Conservation (phyloP, 2,329 filamentous ascomycete genomes). For the Talaromyces amestolkiae region DNA sequence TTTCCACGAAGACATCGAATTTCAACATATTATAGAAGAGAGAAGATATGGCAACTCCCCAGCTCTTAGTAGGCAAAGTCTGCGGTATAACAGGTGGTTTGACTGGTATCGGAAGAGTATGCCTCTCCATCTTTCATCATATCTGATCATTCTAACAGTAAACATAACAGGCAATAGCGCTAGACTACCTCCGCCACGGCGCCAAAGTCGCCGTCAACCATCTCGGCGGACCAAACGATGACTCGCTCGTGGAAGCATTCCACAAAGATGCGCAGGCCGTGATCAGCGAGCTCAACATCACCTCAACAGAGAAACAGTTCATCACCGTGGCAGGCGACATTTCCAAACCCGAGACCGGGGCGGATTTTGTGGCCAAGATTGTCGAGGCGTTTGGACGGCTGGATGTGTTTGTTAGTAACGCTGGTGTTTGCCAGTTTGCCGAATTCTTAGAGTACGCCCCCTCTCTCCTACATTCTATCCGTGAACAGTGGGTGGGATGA, state of each 20-base stretch:
- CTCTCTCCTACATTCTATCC: not conserved
- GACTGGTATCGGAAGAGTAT: slow-evolving; percentile 73
- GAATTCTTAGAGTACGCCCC: slow-evolving; percentile 69
- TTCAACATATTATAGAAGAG: not conserved
- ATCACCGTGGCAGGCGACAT: slow-evolving; percentile 68
- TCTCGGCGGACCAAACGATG: slow-evolving; percentile 51
- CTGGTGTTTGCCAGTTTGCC: slow-evolving; percentile 82
- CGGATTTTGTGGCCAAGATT: slow-evolving; percentile 63
- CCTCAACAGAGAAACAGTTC: not conserved
- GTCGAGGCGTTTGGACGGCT: slow-evolving; percentile 57
- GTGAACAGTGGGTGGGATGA: not conserved
- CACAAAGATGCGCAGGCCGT: slow-evolving; percentile 28
- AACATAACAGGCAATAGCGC: slow-evolving; percentile 63
- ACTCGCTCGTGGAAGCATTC: slow-evolving; percentile 31
- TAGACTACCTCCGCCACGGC: slow-evolving; percentile 75
- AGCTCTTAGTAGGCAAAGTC: slow-evolving; percentile 68
- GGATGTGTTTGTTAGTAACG: slow-evolving; percentile 83
- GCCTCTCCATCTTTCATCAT: not conserved
- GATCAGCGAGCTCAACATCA: slow-evolving; percentile 46
- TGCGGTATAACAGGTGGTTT: slow-evolving; percentile 84
- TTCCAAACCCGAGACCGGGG: slow-evolving; percentile 68
- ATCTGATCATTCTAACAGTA: not conserved
- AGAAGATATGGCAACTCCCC: slow-evolving; percentile 32
- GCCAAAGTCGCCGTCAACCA: slow-evolving; percentile 79
- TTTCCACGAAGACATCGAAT: too few species aligned